These are phyloP conservation scores for Candida oleophila DNA, from an alignment of 805 yeast genomes.

Conservation along the genomic window DNA sequence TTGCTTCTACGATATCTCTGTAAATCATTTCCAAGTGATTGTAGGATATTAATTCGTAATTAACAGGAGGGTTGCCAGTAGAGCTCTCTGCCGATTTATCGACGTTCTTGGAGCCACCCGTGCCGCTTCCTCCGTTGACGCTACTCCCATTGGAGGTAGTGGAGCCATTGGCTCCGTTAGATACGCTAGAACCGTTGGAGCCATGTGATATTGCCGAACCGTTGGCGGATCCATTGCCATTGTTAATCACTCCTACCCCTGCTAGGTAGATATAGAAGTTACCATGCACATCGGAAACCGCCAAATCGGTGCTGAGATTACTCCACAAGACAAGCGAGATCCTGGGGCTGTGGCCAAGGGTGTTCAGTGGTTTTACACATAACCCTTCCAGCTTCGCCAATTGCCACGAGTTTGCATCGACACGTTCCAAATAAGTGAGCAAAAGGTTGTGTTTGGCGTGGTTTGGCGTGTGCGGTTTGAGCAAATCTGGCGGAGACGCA, in stretches of 20 bases:
- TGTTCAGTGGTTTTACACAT: constrained; percentile 26
- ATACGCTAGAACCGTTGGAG: constrained; percentile 12
- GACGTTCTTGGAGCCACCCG: no score
- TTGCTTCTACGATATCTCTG: constrained; percentile 31
- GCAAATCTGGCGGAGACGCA: constrained; percentile 37
- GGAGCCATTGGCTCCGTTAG: constrained; percentile 1
- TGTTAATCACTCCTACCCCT: constrained; percentile 31
- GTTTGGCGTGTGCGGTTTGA: neutral
- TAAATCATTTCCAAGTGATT: constrained; percentile 50
- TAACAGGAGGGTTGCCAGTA: constrained; percentile 22
- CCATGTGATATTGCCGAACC: constrained; percentile 3
- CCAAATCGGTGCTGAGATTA: constrained; percentile 75
- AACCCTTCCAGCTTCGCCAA: constrained; percentile 55
- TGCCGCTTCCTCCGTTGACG: no score
- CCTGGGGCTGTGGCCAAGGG: constrained; percentile 22
- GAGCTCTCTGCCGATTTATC: constrained; percentile 10
- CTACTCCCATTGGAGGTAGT: constrained; percentile 7
- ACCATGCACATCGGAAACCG: constrained; percentile 73
- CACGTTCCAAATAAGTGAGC: constrained; percentile 68
- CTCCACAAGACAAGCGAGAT: constrained; percentile 66
- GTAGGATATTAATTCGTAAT: constrained; percentile 43
- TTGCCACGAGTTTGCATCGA: constrained; percentile 78
- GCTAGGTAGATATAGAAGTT: constrained; percentile 45
- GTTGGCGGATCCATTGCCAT: neutral
- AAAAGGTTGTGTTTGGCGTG: constrained; percentile 37